Evolutionary conservation across 139 green algal species (phyloP), one percentile per base, ranked within the genome.

Genomic region (Astrephomene gubernaculifera): DNA sequence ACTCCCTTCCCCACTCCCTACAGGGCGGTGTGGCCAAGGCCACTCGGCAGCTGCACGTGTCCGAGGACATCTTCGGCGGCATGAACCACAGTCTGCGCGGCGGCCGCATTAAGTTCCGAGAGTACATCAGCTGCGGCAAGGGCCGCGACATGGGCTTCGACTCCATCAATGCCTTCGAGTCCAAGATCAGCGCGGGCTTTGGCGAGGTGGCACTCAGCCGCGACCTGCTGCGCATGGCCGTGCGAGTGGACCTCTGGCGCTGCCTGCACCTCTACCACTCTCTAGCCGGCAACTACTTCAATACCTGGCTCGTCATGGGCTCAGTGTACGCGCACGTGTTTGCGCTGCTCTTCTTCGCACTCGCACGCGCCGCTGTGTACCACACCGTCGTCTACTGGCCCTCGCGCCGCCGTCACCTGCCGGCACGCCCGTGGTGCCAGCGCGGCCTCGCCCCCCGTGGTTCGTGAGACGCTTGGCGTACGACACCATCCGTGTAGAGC

Each of bases 101-200:
- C 35, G 95, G 92, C 8, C 69, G 86, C 29, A 91, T 96, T 72
- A 95, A 95, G 74, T 98, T 96, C 88, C 92, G 94, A 45, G 95
- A 97, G 81, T 97, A 97, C 91, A 96, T 98, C 70, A 83, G 71
- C 39, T 79, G 87, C 71, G 93, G 95, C 79, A 98, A 98, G 92
- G 95, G 95, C 36, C 90, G 95, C 33, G 96, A 98, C 87, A 96
- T 98, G 91, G 95, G 95, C 52, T 95, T 98, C 53, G 95, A 96
- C 63, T 95, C 93, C 60, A 98, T 98, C 86, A 96, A 97, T 79
- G 84, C 85, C 22, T 98, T 98, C 64, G 96, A 98, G 92, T 90
- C 89, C 81, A 98, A 98, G 91, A 92, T 96, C 39, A 71, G 81
- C 69, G 71, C 70, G 36, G 94, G 95, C 84, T 96, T 95, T 39